Evolutionary conservation across 2,329 filamentous ascomycete species (phyloP), one percentile per base, ranked within the genome.

Genomic region (Xylariales sp.): DNA sequence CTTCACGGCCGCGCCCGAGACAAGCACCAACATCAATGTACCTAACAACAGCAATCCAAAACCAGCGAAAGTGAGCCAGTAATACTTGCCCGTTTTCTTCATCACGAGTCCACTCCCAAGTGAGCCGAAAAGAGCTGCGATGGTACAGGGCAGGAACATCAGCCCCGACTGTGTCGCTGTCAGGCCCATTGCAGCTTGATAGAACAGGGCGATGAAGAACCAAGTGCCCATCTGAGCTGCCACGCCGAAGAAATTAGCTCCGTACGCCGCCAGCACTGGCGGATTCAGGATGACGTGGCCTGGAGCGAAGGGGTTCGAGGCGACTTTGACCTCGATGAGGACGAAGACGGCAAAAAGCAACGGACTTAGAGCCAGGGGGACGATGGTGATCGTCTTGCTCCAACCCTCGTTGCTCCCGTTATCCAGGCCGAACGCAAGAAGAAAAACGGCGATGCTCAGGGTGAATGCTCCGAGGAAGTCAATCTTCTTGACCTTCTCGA

Each of bases 131-230:
- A 89, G 84, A 19, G 74, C 76, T 4, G 67, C 65, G 3, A 81
- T 31, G 48, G 87, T 84, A 40, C 71, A 71, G 0, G 87, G 86
- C 22, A 91, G 65, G 14, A 91, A 71, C 24, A 80, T 66, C 1
- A 84, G 45, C 1, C 85, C 85, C 4, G 84, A 77, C 40, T 69
- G 60, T 0, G 82, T 80, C 1, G 86, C 82, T 4, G 73, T 74
- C 18, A 80, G 64, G 4, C 77, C 78, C 37, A 83, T 70, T 1
- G 84, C 81, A 4, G 82, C 85, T 61, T 91, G 87, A 62, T 86
- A 87, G 62, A 84, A 88, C 2, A 91, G 68, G 1, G 86, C 84
- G n/a, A 87, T 66, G 62, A 86, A 87, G 66, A 88, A 91, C 4
- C 86, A 49, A 1, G 73, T 64, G 0, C 76, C 73, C 54, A 69